Percentiles rank a stretch among this genome's conserved stretches.
Conservation (phyloP, 495 filamentous ascomycete species). For the Trichoderma erinaceum region DNA sequence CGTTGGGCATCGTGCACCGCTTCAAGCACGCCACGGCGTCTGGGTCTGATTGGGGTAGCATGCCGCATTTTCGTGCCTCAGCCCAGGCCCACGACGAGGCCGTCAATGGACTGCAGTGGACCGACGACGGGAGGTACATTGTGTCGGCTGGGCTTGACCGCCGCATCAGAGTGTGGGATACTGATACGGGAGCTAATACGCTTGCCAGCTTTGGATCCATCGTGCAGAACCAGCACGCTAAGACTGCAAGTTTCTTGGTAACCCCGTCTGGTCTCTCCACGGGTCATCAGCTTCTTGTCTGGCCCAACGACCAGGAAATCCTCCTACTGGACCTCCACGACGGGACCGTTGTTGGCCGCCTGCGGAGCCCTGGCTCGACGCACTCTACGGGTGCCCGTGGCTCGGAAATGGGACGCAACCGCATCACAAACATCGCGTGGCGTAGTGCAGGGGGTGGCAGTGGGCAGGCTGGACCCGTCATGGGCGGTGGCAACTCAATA, state of each 20-base stretch:
- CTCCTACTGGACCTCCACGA: slow-evolving; percentile 69
- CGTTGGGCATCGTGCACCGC: slow-evolving; percentile 46
- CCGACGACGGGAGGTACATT: slow-evolving; percentile 64
- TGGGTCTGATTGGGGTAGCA: slow-evolving; percentile 40
- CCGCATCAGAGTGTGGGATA: slow-evolving; percentile 78
- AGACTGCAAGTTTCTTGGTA: slow-evolving; percentile 55
- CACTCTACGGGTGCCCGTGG: slow-evolving; percentile 37
- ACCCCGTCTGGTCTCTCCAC: slow-evolving; percentile 47
- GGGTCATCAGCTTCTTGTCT: slow-evolving; percentile 59
- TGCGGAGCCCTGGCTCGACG: slow-evolving; percentile 53
- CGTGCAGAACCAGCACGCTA: slow-evolving; percentile 64
- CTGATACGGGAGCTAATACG: slow-evolving; percentile 70
- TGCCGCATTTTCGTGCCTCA: slow-evolving; percentile 39
- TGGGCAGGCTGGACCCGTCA: slow-evolving; percentile 34
- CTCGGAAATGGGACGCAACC: slow-evolving; percentile 38
- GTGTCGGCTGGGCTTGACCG: slow-evolving; percentile 77
- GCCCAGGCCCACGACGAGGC: slow-evolving; percentile 67
- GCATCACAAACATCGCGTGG: slow-evolving; percentile 67
- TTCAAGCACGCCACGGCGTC: slow-evolving; percentile 29
- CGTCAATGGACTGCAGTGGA: slow-evolving; percentile 81
- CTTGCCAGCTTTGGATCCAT: slow-evolving; percentile 75
- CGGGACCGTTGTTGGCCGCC: slow-evolving; percentile 62
- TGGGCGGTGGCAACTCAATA: slow-evolving; percentile 39
- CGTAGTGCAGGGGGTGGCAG: slow-evolving; percentile 46
- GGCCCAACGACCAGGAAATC: slow-evolving; percentile 72